A percentile compares a stretch with the other conserved stretches of the same genome.
Conservation (phyloP, 148 eudicot species). For the Amaranthus cruentus region DNA sequence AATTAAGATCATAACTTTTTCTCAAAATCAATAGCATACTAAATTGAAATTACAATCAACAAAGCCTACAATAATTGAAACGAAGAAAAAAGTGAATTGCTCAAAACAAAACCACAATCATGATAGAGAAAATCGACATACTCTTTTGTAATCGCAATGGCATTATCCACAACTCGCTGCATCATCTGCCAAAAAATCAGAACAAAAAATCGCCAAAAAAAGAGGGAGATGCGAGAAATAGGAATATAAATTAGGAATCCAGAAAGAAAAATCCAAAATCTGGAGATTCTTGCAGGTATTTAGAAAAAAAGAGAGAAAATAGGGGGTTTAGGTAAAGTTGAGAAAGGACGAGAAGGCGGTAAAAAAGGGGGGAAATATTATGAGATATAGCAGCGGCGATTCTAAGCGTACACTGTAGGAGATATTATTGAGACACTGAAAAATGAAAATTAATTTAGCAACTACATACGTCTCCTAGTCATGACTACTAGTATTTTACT, state of each 20-base stretch:
- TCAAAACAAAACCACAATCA: background rate
- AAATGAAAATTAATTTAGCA: background rate
- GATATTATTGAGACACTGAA: background rate
- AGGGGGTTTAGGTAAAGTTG: background rate
- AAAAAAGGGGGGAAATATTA: background rate
- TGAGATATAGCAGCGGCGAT: slow-evolving; percentile 19
- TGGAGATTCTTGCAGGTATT: slow-evolving; percentile 12
- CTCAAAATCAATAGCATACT: background rate
- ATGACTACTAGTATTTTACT: background rate
- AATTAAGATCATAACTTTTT: too few relatives aligned
- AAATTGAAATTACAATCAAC: background rate
- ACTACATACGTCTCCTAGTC: background rate
- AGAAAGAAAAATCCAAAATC: background rate
- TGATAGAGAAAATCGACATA: slow-evolving; percentile 1
- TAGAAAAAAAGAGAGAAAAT: slow-evolving; percentile 10
- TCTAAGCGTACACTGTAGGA: slow-evolving; percentile 7
- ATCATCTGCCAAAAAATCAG: slow-evolving; percentile 7
- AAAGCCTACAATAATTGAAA: background rate
- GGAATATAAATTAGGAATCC: background rate
- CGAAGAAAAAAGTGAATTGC: background rate
- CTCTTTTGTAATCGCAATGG: slow-evolving; percentile 31
- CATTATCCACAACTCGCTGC: slow-evolving; percentile 29
- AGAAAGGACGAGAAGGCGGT: background rate
- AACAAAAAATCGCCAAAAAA: background rate
- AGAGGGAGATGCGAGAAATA: background rate